Percentiles rank a stretch among this genome's conserved stretches.
Conservation (phyloP, 2,329 filamentous ascomycete species). For the Colletotrichum musae region DNA sequence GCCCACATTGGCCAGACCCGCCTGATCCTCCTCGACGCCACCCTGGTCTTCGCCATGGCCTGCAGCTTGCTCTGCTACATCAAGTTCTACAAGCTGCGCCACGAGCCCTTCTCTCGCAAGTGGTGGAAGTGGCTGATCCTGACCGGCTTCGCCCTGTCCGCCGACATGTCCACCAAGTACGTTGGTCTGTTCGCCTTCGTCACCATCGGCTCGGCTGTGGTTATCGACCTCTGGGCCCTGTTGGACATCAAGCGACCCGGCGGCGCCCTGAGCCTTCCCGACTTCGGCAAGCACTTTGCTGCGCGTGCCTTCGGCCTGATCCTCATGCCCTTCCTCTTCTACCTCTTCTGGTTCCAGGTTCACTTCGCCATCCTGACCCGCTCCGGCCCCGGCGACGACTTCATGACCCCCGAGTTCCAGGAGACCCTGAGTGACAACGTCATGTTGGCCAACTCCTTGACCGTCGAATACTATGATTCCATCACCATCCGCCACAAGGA, state of each 20-base stretch:
- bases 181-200: slow-evolving; percentile 97
- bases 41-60: slow-evolving; percentile 95
- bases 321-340: slow-evolving; percentile 94
- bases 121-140: slow-evolving; percentile 99
- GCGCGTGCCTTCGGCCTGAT: slow-evolving; percentile 91
- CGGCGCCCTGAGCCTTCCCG: slow-evolving; percentile 82
- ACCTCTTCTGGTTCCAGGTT: slow-evolving; percentile 99
- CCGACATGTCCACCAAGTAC: slow-evolving; percentile 98
- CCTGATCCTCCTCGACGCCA: slow-evolving; percentile 94
- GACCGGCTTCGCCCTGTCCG: slow-evolving; percentile 94
- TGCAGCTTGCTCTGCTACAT: slow-evolving; percentile 95
- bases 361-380: slow-evolving; percentile 91
- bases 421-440: slow-evolving; percentile 95
- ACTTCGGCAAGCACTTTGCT: slow-evolving; percentile 90
- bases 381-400: slow-evolving; percentile 96
- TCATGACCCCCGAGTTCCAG: slow-evolving; percentile 99
- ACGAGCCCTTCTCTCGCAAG: slow-evolving; percentile 90
- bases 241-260: slow-evolving; percentile 88
- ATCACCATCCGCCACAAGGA: slow-evolving; percentile 96
- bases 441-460: slow-evolving; percentile 89
- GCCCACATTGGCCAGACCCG: slow-evolving; percentile 97
- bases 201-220: slow-evolving; percentile 93
- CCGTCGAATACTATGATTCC: slow-evolving; percentile 90
- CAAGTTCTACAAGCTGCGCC: slow-evolving; percentile 96
- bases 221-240: slow-evolving; percentile 95